Evolutionary conservation across 2,329 filamentous ascomycete genomes (phyloP), one percentile per base, ranked within the genome.

Genomic region (Scedosporium aurantiacum): DNA sequence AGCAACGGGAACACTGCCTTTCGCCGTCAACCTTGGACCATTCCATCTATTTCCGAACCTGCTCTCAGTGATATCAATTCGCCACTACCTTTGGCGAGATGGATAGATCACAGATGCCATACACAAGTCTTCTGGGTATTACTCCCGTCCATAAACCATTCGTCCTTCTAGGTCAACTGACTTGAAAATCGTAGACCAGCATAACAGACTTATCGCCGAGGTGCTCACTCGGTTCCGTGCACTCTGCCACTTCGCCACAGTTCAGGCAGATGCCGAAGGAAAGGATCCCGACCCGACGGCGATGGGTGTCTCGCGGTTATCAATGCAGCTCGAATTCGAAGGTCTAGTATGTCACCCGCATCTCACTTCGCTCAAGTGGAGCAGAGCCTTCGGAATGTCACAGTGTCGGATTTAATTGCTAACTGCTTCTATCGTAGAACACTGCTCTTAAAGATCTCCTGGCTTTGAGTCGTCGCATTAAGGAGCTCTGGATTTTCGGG

Each of bases 321-420:
- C 75, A 43, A 76, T 77, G 70, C 75, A 76, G 67, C 74, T 75
- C 66, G 75, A 78, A 60, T 78, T 78, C 58, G 75, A 78, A 61
- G 74, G 74, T 2, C 66, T 78, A 16, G 75, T 77, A 62, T 28
- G 68, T 62, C 43, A 18, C 1, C 2, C 18, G 5, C 28, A 8
- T 6, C 10, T 32, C 28, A 10, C 28, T 10, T 8, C 32, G 10
- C 32, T 10, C 32, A 37, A 5, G 28, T n/a, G 28, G 28, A 28
- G 28, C 28, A 5, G 32, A 37, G 32, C 32, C 32, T 47, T 4
- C 2, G n/a, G 43, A 47, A 12, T 18, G 16, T 4, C 5, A 2
- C n/a, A n/a, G 7, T 21, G 16, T 7, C 16, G 43, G 18, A 47
- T 47, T 47, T n/a, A 21, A 47, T 47, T 16, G 43, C 43, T 54